Percentiles rank a stretch among this genome's conserved stretches.
phyloP scores from a whole-genome alignment of 352 stramenopile species.

The Phytophthora sojae region DNA sequence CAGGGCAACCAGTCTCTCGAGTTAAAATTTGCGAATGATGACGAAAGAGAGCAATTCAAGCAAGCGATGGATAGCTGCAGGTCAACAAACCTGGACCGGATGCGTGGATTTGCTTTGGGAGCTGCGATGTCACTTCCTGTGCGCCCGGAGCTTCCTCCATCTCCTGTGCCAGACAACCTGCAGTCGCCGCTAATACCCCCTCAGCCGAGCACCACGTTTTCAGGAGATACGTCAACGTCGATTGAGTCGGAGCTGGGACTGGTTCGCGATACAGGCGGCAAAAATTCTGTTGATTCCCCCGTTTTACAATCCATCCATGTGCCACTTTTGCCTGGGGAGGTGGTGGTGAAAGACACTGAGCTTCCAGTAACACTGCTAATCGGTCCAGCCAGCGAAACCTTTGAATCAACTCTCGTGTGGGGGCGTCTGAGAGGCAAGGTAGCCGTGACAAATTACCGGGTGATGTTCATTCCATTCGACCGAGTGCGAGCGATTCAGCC shows the following conservation, averaged over 20 bases:
- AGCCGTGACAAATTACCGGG: slow-evolving; percentile 79
- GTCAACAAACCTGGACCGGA: slow-evolving; percentile 49
- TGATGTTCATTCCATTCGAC: slow-evolving; percentile 77
- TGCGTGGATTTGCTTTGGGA: slow-evolving; percentile 42
- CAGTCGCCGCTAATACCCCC: slow-evolving; percentile 14
- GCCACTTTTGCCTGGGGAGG: slow-evolving; percentile 51
- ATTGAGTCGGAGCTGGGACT: slow-evolving; percentile 35
- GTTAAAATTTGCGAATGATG: slow-evolving; percentile 79
- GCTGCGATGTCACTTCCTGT: slow-evolving; percentile 31
- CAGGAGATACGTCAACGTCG: slow-evolving; percentile 21
- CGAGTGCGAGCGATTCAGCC: slow-evolving; percentile 46
- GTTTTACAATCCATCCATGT: slow-evolving; percentile 34
- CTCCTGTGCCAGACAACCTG: slow-evolving; percentile 35
- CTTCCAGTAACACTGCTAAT: slow-evolving; percentile 69
- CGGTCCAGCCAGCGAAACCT: slow-evolving; percentile 62
- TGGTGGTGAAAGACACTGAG: slow-evolving; percentile 48
- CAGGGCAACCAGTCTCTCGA: slow-evolving; percentile 68
- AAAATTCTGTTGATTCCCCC: slow-evolving; percentile 19
- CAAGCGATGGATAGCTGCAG: slow-evolving; percentile 63
- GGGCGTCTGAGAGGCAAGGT: slow-evolving; percentile 70
- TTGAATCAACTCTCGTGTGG: slow-evolving; percentile 68
- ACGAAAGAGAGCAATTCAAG: slow-evolving; percentile 72
- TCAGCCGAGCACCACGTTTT: slow-evolving; percentile 37
- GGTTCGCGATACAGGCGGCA: slow-evolving; percentile 25
- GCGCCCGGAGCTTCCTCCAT: slow-evolving; percentile 28